These are phyloP conservation scores for Excoecaria cochinchinensis DNA, from an alignment of 345 rosid species.

Conservation along the genomic window DNA sequence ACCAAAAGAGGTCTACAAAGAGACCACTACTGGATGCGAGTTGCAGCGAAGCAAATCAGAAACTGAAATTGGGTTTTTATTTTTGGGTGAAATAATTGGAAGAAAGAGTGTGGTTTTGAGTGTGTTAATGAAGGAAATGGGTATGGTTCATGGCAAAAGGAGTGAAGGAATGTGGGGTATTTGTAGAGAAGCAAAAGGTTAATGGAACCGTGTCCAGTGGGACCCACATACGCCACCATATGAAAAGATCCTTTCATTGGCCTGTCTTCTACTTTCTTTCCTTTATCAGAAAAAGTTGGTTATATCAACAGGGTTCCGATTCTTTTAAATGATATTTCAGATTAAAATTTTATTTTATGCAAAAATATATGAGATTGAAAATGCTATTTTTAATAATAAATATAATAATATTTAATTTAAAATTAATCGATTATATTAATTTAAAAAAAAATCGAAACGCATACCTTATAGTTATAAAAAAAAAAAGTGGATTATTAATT, in stretches of 20 bases:
- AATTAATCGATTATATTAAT: no score
- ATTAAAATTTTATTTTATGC: neutral
- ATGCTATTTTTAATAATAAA: no score
- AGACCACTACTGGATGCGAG: constrained; percentile 52
- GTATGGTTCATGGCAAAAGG: constrained; percentile 30
- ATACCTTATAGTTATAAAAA: no score
- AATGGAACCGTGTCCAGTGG: constrained; percentile 62
- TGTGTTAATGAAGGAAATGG: neutral
- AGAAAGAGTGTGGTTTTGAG: neutral
- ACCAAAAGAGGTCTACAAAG: constrained; percentile 39
- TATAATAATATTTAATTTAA: no score
- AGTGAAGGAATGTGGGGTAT: constrained; percentile 38
- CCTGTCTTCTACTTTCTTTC: constrained; percentile 24
- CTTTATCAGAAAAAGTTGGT: constrained; percentile 18
- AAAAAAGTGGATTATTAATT: no score
- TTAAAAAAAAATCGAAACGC: no score
- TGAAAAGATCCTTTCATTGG: constrained; percentile 35
- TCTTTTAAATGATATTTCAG: no score
- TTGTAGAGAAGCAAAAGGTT: constrained; percentile 39
- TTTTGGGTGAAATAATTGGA: constrained; percentile 14
- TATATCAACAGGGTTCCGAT: no score
- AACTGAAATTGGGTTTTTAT: constrained; percentile 48
- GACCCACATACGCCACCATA: constrained; percentile 48
- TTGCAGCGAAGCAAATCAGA: constrained; percentile 40
- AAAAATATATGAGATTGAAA: no score